These are phyloP conservation scores for Lomentospora prolificans DNA, from an alignment of 2,329 filamentous ascomycete genomes.

Conservation along the genomic window DNA sequence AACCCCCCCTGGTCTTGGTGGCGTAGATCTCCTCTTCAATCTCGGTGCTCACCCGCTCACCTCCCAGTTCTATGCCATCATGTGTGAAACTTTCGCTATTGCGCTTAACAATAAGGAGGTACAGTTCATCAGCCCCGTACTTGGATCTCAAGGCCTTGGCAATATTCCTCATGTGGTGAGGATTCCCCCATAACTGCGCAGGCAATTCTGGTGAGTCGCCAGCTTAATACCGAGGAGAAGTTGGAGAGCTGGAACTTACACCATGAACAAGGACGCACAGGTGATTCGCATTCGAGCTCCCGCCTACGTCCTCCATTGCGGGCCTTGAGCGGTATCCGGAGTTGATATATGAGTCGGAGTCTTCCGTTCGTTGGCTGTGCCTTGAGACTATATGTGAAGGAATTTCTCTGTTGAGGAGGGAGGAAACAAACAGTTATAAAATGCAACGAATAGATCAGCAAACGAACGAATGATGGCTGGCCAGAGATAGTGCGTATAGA, in stretches of 20 bases:
- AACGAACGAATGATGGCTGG: too few species aligned
- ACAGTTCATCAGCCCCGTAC: conserved; percentile 52
- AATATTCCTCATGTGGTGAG: conserved; percentile 59
- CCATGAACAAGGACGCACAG: conserved; percentile 71
- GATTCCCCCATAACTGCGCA: conserved; percentile 65
- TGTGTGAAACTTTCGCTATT: conserved; percentile 66
- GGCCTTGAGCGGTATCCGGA: not conserved
- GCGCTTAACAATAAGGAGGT: conserved; percentile 62
- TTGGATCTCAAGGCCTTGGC: conserved; percentile 54
- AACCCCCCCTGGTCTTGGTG: conserved; percentile 52
- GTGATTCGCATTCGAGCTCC: conserved; percentile 50
- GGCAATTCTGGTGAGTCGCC: not conserved
- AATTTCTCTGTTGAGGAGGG: too few species aligned
- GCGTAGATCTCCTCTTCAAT: conserved; percentile 53
- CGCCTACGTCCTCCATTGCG: conserved; percentile 38
- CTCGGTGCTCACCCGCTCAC: conserved; percentile 57
- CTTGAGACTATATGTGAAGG: too few species aligned
- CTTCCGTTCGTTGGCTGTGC: too few species aligned
- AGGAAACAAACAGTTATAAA: too few species aligned
- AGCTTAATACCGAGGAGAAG: conserved; percentile 2
- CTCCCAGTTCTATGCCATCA: conserved; percentile 58
- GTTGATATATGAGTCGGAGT: not conserved
- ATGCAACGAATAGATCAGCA: too few species aligned
- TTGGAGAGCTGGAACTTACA: conserved; percentile 39
- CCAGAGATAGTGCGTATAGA: too few species aligned